Base-by-base conservation (phyloP, 2,329 filamentous ascomycete species). In the Hysterium pulicare region DNA sequence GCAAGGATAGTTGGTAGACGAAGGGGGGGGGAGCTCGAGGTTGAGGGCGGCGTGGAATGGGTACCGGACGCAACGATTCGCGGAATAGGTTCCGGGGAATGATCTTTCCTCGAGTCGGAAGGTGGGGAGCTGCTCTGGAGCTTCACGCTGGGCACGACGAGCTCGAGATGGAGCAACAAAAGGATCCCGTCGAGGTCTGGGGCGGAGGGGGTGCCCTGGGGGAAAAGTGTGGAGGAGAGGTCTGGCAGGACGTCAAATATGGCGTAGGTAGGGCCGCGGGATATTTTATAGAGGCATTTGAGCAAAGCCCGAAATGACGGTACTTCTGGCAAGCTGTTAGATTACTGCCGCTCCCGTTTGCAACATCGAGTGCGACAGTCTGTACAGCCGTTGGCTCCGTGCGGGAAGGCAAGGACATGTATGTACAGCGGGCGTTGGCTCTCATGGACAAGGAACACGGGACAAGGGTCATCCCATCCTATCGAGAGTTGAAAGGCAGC, bases 321-420 rank as follows among this genome's bases (percentile, higher is more conserved):
- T 56, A 57, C 56, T 55, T 55, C 52, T 56, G 53, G 53, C 50
- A 58, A 63, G 57, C 55, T 62, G 57, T 62, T 69, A 67, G 61
- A 67, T 66, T 66, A 51, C 61, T 59, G 51, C 61, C 58, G 62
- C 60, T 62, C 57, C 61, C 59, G 62, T 67, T 68, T 66, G 62
- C 64, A 64, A 66, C 58, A 58, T 54, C 50, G 55, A 62, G 58
- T 65, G 61, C 62, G 59, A 66, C 64, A 55, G 54, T 59, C 57
- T 61, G 58, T 58, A 62, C 58, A 64, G 59, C 59, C 61, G 61
- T 66, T 65, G 60, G 55, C 57, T 59, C 60, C 58, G 61, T 61
- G 57, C 59, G 62, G 59, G 61, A 62, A 57, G 54, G 54, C 58
- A 59, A 58, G 59, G 57, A 58, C 55, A 60, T 50, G 56, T 58